Conservation (phyloP, 805 yeast species). For the Barnettozyma siamensis region DNA sequence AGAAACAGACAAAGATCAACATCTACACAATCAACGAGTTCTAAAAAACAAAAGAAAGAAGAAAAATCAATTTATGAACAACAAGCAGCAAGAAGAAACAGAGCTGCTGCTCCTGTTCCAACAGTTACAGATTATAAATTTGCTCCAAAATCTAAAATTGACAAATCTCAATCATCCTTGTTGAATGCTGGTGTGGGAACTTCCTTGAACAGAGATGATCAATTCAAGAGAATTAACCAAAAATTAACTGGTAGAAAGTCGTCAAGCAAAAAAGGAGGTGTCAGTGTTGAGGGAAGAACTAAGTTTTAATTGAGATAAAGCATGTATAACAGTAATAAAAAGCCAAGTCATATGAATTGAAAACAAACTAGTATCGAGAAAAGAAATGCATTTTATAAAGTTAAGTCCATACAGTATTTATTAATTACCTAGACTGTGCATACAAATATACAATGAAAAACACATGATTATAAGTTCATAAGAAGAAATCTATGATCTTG, state of each 20-base stretch:
- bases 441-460: conserved; percentile 23
- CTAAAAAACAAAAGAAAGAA: conserved; percentile 13
- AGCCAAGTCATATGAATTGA: too few species aligned
- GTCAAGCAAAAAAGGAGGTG: conserved; percentile 55
- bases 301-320: background rate
- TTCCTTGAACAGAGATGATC: conserved; percentile 59
- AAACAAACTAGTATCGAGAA: too few species aligned
- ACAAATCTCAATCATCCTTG: conserved; percentile 30
- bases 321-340: background rate
- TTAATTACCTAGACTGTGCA: conserved; percentile 22
- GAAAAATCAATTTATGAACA: conserved; percentile 73
- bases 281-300: conserved; percentile 53
- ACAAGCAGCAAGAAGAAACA: conserved; percentile 82
- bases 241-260: conserved; percentile 27
- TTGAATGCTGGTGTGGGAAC: conserved; percentile 44
- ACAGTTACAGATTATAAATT: conserved; percentile 82
- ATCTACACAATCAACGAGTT: conserved; percentile 13
- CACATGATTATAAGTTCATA: conserved; percentile 10
- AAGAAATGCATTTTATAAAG: too few species aligned
- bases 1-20: conserved; percentile 11
- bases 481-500: conserved; percentile 75
- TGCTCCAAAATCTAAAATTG: conserved; percentile 75
- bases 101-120: conserved; percentile 95
- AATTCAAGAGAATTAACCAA: conserved; percentile 68
- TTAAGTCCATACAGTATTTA: too few species aligned